phyloP scores from a whole-genome alignment of 192 early-diverging fungal species.

The Coemansia sp. region DNA sequence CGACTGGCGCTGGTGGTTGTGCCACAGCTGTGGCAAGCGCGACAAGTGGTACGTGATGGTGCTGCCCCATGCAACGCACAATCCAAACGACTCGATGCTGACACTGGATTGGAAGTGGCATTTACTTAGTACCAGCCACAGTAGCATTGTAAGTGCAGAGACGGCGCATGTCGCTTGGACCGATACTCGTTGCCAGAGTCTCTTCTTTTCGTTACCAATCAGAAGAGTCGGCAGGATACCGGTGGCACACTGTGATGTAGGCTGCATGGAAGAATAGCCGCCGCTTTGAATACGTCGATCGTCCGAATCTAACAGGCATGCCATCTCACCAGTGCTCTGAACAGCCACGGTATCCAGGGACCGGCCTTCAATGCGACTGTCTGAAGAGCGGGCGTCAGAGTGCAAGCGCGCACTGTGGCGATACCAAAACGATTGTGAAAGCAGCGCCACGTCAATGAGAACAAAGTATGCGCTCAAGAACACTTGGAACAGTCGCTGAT shows the following conservation, averaged over 20 bases:
- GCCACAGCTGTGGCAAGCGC: slow-evolving; percentile 76
- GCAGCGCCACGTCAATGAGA: slow-evolving; percentile 35
- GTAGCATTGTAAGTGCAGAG: not conserved
- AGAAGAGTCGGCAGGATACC: not conserved
- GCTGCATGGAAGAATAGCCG: not conserved
- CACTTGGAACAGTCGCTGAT: slow-evolving; percentile 75
- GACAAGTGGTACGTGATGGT: slow-evolving; percentile 67
- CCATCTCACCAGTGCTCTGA: not conserved
- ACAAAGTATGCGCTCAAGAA: slow-evolving; percentile 54
- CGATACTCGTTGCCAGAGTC: not conserved
- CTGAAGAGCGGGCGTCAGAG: not conserved
- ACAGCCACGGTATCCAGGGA: not conserved
- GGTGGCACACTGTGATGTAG: not conserved
- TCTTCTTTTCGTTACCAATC: not conserved
- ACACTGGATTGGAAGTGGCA: not conserved
- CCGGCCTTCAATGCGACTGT: not conserved
- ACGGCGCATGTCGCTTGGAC: not conserved
- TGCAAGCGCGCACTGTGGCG: not conserved
- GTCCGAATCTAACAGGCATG: not conserved
- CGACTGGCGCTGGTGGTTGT: slow-evolving; percentile 65
- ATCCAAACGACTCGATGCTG: slow-evolving; percentile 42
- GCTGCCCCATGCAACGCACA: slow-evolving; percentile 72
- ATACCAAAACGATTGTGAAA: slow-evolving; percentile 50
- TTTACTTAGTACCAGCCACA: slow-evolving; percentile 8
- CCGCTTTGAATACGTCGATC: not conserved